Evolutionary conservation across 2,329 filamentous ascomycete species (phyloP), one percentile per base, ranked within the genome.

Genomic region (Colletotrichum tropicale): DNA sequence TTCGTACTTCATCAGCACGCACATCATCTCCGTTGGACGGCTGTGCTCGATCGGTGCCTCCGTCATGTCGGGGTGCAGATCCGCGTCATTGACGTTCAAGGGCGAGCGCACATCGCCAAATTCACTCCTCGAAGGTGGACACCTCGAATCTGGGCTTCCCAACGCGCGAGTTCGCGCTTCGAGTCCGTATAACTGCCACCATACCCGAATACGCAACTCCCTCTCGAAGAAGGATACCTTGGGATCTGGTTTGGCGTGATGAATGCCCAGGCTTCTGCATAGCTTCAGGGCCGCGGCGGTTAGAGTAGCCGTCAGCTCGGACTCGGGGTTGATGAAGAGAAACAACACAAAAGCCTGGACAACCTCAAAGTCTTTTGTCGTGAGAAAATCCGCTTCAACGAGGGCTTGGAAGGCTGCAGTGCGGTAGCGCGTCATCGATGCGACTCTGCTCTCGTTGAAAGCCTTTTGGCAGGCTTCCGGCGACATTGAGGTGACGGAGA

Each of bases 21-120:
- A 90, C 0, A 89, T 86, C 88, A 92, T 91, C 71, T 91, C 89
- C 0, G 91, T 92, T 66, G 90, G 90, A 0, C 88, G 87, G 1
- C 79, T 77, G 10, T 88, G 84, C 24, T 88, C 86, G 3, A 82
- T 66, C 0, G 89, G 89, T 1, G 87, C 84, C 1, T 87, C 84
- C 0, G 80, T 82, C 86, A 89, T 90, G 8, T 85, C 83, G 0
- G 89, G 89, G n/a, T 85, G 81, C 3, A 93, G 81, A 52, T 91
- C 89, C 7, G 80, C 80, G 76, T 93, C 91, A 68, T 92, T 89
- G 66, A 92, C 82, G 71, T 92, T 92, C 4, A 90, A 81, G 1
- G 91, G 90, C 78, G 89, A 84, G 32, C 87, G 86, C 0, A 88
- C 87, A 55, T 89, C 87, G 21, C 58, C 65, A 3, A 69, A 72